These are phyloP conservation scores for Linaria vulgaris DNA, from an alignment of 257 asterid genomes.

Conservation along the genomic window DNA sequence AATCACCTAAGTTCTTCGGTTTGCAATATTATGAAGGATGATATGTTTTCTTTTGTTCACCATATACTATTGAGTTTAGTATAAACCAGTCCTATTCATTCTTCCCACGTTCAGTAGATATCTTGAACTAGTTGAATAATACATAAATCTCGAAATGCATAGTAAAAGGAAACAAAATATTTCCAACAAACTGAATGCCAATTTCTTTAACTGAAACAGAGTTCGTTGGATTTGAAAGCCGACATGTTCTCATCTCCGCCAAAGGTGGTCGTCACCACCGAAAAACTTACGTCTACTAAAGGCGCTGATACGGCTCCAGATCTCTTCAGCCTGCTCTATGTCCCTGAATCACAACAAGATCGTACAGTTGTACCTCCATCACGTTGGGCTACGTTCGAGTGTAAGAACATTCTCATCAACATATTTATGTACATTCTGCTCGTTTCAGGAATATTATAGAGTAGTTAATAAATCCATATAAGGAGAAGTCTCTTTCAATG, in stretches of 20 bases:
- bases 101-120: too few relatives aligned
- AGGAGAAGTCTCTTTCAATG: background rate
- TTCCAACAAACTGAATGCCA: slow-evolving; percentile 11
- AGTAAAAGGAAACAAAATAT: too few relatives aligned
- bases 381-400: slow-evolving; percentile 95
- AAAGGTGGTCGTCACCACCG: slow-evolving; percentile 10
- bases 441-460: background rate
- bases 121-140: too few relatives aligned
- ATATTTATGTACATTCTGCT: background rate
- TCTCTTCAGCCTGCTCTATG: slow-evolving; percentile 77
- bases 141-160: too few relatives aligned
- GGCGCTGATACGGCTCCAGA: slow-evolving; percentile 47
- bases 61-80: too few relatives aligned
- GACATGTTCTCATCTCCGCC: slow-evolving; percentile 35
- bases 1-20: too few relatives aligned
- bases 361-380: slow-evolving; percentile 83
- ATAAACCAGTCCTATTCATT: too few relatives aligned
- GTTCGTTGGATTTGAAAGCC: slow-evolving; percentile 56
- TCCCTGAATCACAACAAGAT: slow-evolving; percentile 55
- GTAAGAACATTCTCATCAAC: slow-evolving; percentile 44
- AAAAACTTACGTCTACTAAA: slow-evolving; percentile 27
- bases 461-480: background rate
- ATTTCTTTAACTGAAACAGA: slow-evolving; percentile 39
- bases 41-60: too few relatives aligned
- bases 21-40: too few relatives aligned